A percentile compares a stretch with the other conserved stretches of the same genome.
Evolutionary conservation across 140 eudicot genomes (phyloP).

Genomic region (Stevia rebaudiana): DNA sequence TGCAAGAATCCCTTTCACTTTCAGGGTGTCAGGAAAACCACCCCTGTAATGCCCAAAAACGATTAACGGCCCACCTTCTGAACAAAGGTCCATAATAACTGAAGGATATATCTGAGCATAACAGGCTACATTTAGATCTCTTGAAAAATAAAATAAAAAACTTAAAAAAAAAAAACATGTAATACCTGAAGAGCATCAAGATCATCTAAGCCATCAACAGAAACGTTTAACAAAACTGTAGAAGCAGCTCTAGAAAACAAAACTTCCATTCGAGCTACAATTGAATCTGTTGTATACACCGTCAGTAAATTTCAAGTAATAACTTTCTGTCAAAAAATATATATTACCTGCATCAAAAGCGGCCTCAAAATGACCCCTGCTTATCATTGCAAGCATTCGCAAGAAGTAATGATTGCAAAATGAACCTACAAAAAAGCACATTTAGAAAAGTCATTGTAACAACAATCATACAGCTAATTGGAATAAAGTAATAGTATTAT

Average conservation of each 20-base stretch:
- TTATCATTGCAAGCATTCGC: constrained; percentile 74
- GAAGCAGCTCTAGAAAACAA: constrained; percentile 63
- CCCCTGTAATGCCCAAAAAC: constrained; percentile 70
- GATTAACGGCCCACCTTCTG: constrained; percentile 58
- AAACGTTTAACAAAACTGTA: constrained; percentile 53
- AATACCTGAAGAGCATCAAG: constrained; percentile 68
- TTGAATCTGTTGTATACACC: constrained; percentile 38
- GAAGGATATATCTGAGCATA: constrained; percentile 50
- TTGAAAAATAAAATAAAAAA: background rate
- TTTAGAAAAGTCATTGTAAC: no score
- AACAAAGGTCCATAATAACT: constrained; percentile 54
- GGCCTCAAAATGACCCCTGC: constrained; percentile 66
- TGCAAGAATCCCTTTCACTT: constrained; percentile 46
- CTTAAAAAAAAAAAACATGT: background rate
- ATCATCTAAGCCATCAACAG: constrained; percentile 50
- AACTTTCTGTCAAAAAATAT: background rate
- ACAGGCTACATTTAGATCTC: constrained; percentile 4
- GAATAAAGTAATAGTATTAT: constrained; percentile 12
- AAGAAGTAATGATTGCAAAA: constrained; percentile 88
- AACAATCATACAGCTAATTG: background rate
- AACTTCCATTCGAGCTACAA: constrained; percentile 50
- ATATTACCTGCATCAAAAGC: constrained; percentile 67
- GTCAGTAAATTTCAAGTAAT: background rate
- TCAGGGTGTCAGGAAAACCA: constrained; percentile 55
- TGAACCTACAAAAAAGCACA: constrained; percentile 46